Evolutionary conservation across 257 asterid species (phyloP), one percentile per base, ranked within the genome.

Genomic region (Schizonepeta tenuifolia): DNA sequence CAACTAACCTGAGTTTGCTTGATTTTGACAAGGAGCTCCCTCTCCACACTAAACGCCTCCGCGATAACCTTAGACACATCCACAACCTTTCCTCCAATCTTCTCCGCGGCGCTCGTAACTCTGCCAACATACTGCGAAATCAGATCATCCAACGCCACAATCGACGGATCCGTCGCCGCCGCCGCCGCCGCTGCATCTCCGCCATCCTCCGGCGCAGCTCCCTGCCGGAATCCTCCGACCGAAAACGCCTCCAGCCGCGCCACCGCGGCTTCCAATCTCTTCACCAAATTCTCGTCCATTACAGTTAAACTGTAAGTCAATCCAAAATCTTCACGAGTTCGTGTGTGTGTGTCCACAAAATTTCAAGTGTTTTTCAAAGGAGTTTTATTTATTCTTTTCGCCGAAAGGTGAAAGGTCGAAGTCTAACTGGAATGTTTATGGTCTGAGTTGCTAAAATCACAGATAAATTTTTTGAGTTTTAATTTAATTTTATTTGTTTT

Each of bases 191-290:
- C n/a, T n/a, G n/a, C 86, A 65, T 76, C 87, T 8, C 83, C 89
- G 24, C 72, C 84, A n/a, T 75, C 78, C 49, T 57, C 93, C 75
- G 40, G 33, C 22, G 71, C 74, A 62, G 72, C 82, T 13, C 88
- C 86, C 14, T 63, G 78, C 8, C 67, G 61, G 15, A 77, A 59
- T 35, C 84, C 86, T 69, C 76, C 80, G 18, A 63, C 17, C 20
- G 96, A 84, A 51, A 94, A 73, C 81, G 84, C 84, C 82, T 94
- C 98, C 65, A 94, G 78, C 73, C 98, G 92, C 78, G 82, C 74
- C 77, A 93, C 98, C 71, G 97, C 98, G 59, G 96, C 86, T 77
- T 91, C 98, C 81, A 91, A 82, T 83, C 98, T 79, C 90, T 89
- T 83, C 70, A 91, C 81, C 82, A 91, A 72, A 75, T 65, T 85